Evolutionary conservation across 441 rosid genomes (phyloP).

Genomic region (Corymbia citriodora): DNA sequence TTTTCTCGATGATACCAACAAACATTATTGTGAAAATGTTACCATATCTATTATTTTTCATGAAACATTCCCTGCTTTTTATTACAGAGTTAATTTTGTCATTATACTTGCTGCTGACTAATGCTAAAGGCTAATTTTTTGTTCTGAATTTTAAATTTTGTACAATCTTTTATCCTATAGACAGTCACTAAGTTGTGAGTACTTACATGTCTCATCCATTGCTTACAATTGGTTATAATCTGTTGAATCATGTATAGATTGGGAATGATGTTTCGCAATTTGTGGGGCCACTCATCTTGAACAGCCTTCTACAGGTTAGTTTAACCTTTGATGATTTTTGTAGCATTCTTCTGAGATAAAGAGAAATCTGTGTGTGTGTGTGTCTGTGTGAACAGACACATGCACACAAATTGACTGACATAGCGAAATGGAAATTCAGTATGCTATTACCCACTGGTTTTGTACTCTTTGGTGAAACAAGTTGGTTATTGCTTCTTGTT

Average conservation of each 20-base stretch:
- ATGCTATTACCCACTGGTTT: neutral
- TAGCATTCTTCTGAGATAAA: neutral
- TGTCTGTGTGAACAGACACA: neutral
- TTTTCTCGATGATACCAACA: neutral
- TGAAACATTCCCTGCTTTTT: neutral
- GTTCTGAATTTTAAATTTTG: neutral
- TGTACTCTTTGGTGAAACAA: neutral
- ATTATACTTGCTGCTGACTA: neutral
- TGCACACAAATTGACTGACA: neutral
- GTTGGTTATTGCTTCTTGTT: neutral
- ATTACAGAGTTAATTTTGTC: neutral
- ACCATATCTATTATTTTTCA: neutral
- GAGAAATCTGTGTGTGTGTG: neutral
- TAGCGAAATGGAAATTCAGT: neutral
- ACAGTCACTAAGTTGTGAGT: neutral
- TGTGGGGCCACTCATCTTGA: slow-evolving; percentile 91
- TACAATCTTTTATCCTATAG: neutral
- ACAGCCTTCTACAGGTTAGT: slow-evolving; percentile 81
- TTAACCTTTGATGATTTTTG: neutral
- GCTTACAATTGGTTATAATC: slow-evolving; percentile 5
- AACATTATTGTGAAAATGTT: neutral
- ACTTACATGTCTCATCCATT: neutral
- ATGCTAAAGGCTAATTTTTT: neutral
- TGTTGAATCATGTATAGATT: slow-evolving; percentile 42
- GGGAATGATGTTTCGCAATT: slow-evolving; percentile 95